Base-by-base conservation (phyloP, 345 rosid species). In the Salix arbutifolia region DNA sequence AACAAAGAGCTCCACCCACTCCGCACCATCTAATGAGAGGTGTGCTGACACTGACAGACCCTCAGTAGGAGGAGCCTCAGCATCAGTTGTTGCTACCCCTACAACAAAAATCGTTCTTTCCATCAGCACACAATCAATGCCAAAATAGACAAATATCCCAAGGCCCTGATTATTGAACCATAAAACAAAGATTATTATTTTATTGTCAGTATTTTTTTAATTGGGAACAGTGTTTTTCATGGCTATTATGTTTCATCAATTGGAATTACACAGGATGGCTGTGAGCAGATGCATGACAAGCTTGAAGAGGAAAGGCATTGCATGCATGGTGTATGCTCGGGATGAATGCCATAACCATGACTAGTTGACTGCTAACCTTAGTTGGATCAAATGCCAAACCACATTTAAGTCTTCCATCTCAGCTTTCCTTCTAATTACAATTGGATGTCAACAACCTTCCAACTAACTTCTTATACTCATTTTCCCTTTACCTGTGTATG, bases 1-100 rank as follows among this genome's bases (percentile, higher is more conserved):
- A 18, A 91, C 92, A 81, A 91, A 92, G 48, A 91, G 87, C 81
- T 92, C 94, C 38, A 91, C 96, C 97, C 97, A 92, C 60, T 91
- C 97, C 4, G 77, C 80, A 52, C 94, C 96, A 77, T 88, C 91
- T 77, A 80, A 61, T 77, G 84, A 84, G 50, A 86, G 71, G 50
- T 73, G 81, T 30, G 85, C 70, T 56, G 81, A 65, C 18, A 82
- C 79, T 26, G 84, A 74, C 48, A 77, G 71, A 82, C 84, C 86
- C 75, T 80, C 85, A 42, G 46, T 42, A 13, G 82, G 37, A 38
- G 72, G 74, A 31, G 76, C 73, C 42, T 82, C 88, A 46, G 84
- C 81, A 71, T 65, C 79, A 70, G 78, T 73, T 71, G 82, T 58
- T 42, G 62, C 82, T 71, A 61, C 25, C 26, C 81, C 86, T 81